These are phyloP conservation scores for Selaginella moellendorffii DNA, from an alignment of 75 land plant species.

Conservation along the genomic window DNA sequence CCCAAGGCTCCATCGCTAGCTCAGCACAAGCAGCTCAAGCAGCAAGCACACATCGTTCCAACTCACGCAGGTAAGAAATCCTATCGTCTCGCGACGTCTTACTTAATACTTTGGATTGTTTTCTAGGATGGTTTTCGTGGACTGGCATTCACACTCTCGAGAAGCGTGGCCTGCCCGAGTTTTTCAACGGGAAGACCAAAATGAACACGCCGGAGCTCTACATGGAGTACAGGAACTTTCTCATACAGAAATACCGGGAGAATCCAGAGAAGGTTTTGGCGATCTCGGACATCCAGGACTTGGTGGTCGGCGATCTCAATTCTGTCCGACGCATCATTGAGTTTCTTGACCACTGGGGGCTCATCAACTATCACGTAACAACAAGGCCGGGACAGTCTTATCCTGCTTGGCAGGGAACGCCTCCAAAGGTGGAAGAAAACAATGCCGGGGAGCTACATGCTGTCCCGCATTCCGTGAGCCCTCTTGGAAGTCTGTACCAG, in stretches of 20 bases:
- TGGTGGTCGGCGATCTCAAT: constrained; percentile 41
- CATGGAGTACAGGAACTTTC: constrained; percentile 58
- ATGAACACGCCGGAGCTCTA: constrained; percentile 48
- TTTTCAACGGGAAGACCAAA: constrained; percentile 61
- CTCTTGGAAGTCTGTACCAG: constrained; percentile 46
- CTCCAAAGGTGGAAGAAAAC: constrained; percentile 12
- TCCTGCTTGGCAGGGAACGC: constrained; percentile 15
- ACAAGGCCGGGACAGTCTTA: constrained; percentile 16
- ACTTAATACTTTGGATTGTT: background rate
- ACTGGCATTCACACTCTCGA: constrained; percentile 54
- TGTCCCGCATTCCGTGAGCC: constrained; percentile 10
- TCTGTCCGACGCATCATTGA: constrained; percentile 38
- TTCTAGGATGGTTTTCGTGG: constrained; percentile 93
- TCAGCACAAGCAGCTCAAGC: background rate
- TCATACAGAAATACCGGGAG: constrained; percentile 61
- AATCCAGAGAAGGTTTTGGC: constrained; percentile 46
- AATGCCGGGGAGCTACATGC: constrained; percentile 12
- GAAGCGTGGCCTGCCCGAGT: constrained; percentile 48
- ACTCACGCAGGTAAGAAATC: constrained; percentile 25
- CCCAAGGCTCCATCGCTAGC: background rate
- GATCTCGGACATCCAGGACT: constrained; percentile 41
- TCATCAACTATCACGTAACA: constrained; percentile 75
- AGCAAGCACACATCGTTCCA: constrained; percentile 11
- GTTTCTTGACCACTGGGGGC: constrained; percentile 88
- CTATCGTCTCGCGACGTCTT: too few relatives aligned